Evolutionary conservation across 345 rosid species (phyloP), one percentile per base, ranked within the genome.

Genomic region (Eucalyptus polyanthemos): DNA sequence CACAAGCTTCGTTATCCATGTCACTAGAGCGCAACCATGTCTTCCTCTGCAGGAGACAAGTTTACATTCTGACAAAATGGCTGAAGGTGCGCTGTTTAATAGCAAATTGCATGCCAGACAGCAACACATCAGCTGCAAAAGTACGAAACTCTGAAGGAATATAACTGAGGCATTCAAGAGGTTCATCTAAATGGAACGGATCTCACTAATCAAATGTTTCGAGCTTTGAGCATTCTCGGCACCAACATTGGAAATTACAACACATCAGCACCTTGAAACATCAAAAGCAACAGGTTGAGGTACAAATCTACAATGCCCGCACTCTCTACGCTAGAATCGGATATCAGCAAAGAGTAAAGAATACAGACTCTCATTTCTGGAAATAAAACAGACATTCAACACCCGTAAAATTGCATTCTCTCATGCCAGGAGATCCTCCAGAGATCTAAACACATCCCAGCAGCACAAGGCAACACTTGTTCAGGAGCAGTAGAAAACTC

Each of bases 121-220:
- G 94, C 85, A 95, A 90, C 81, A 97, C 89, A 92, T 94, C 97
- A 91, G 95, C 95, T 76, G 95, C 98, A 94, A 95, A 95, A 92
- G 91, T 88, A 91, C 89, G 92, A 91, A 96, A 93, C 90, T 97
- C 99, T 80, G 94, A 91, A 89, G 98, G 99, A 86, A 96, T 86
- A 92, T 92, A 93, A 50, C 95, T 91, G 86, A 96, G 93, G 91
- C 96, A 96, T 91, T 97, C 96, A 91, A 96, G 95, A 89, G 94
- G 54, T 22, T 22, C 94, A 96, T 86, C 95, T 94, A 80, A 96
- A 93, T 88, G 94, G 95, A 91, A 92, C 92, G 91, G 92, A 67
- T 80, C 87, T 89, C 91, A 90, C 90, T 90, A 72, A 91, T 60
- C 16, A 2, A 12, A 27, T 2, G n/a, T 60, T 60, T 60, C 9